A percentile compares a stretch with the other conserved stretches of the same genome.
These are phyloP conservation scores for Vanrija humicola DNA, from an alignment of 1,284 basidiomycete species.

Conservation along the genomic window DNA sequence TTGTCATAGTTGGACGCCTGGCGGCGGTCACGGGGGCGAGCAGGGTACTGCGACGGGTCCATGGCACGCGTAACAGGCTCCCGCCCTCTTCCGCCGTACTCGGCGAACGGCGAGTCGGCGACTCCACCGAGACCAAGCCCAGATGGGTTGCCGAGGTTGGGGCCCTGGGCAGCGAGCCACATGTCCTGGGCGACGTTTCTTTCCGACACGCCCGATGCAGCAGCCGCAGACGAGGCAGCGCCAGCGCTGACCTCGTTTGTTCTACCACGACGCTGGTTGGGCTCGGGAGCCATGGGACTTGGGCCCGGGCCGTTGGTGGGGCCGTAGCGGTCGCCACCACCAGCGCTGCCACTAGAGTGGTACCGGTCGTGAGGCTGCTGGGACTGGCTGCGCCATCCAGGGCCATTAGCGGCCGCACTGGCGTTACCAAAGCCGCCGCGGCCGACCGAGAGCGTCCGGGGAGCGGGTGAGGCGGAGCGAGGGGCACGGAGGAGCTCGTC, in stretches of 20 bases:
- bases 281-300: neutral
- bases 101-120: conserved; percentile 17
- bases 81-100: conserved; percentile 14
- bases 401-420: conserved; percentile 2
- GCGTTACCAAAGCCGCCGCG: conserved; percentile 17
- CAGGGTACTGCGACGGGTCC: conserved; percentile 5
- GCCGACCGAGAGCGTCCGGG: conserved; percentile 35
- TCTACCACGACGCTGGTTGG: too few relatives aligned
- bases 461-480: conserved; percentile 49
- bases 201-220: too few relatives aligned
- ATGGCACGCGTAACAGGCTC: conserved; percentile 5
- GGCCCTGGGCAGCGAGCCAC: conserved; percentile 44
- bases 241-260: too few relatives aligned
- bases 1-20: conserved; percentile 28
- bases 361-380: conserved; percentile 40
- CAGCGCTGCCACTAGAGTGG: neutral
- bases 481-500: conserved; percentile 49
- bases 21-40: conserved; percentile 2
- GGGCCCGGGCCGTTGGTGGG: conserved; percentile 7
- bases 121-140: conserved; percentile 28
- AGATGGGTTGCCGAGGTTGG: conserved; percentile 36
- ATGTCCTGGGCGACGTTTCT: conserved; percentile 34
- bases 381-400: conserved; percentile 39
- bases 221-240: too few relatives aligned
- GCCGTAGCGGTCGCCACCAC: neutral